A percentile compares a stretch with the other conserved stretches of the same genome.
These are phyloP conservation scores for Mycena sp. DNA, from an alignment of 1,284 basidiomycete species.

Conservation along the genomic window DNA sequence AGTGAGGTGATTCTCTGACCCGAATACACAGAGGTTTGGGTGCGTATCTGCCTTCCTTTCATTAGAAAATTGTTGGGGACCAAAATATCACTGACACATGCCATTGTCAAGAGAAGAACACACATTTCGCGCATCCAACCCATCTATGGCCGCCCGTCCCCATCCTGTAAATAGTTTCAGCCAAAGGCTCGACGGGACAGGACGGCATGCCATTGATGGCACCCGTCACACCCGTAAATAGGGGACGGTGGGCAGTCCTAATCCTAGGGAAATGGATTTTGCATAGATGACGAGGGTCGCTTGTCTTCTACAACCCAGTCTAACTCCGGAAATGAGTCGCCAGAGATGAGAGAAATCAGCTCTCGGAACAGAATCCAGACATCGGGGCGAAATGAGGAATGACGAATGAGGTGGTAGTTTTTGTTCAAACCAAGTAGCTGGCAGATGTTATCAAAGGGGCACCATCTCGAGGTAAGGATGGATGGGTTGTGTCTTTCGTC, in stretches of 20 bases:
- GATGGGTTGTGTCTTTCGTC: neutral
- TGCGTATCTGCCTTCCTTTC: neutral
- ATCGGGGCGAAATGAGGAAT: slow-evolving; percentile 27
- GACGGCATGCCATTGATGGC: too few relatives aligned
- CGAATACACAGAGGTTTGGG: neutral
- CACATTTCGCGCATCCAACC: neutral
- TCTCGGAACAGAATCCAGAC: slow-evolving; percentile 23
- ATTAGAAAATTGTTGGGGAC: neutral
- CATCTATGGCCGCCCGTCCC: neutral
- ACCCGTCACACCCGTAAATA: too few relatives aligned
- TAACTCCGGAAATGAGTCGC: slow-evolving; percentile 30
- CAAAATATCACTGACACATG: neutral
- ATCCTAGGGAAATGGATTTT: slow-evolving; percentile 26
- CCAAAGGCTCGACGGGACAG: too few relatives aligned
- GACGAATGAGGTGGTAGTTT: slow-evolving; percentile 23
- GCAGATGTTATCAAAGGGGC: neutral
- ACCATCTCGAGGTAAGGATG: neutral
- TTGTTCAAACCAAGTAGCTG: slow-evolving; percentile 22
- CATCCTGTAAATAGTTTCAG: neutral
- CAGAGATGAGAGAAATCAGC: slow-evolving; percentile 16
- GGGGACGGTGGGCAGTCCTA: too few relatives aligned
- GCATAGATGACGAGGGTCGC: slow-evolving; percentile 31
- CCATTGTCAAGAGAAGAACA: neutral
- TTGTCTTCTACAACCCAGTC: slow-evolving; percentile 23
- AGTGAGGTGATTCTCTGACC: too few relatives aligned